Evolutionary conservation across 352 stramenopile species (phyloP).

Genomic region (Globisporangium emineosum): DNA sequence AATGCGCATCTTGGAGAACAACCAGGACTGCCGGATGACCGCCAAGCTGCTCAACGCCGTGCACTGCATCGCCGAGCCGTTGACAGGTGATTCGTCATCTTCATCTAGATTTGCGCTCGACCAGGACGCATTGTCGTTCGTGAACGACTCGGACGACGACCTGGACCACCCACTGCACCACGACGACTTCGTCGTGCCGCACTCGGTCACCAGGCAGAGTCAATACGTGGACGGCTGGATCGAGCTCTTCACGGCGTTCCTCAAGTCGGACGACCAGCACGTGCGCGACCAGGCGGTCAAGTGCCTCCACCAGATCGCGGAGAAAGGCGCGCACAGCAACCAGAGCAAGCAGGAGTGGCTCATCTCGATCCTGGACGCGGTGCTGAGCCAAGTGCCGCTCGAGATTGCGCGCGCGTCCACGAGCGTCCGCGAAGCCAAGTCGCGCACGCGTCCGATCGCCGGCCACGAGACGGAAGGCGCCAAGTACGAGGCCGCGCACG

Average conservation of each 20-base stretch:
- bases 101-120: slow-evolving; percentile 40
- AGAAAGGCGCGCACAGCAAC: slow-evolving; percentile 38
- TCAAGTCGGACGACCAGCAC: slow-evolving; percentile 42
- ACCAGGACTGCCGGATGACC: slow-evolving; percentile 40
- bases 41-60: slow-evolving; percentile 53
- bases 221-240: slow-evolving; percentile 77
- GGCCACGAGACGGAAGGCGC: slow-evolving; percentile 23
- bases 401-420: slow-evolving; percentile 43
- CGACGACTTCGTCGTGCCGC: slow-evolving; percentile 54
- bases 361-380: slow-evolving; percentile 63
- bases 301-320: slow-evolving; percentile 60
- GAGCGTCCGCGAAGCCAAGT: slow-evolving; percentile 58
- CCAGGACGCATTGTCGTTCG: slow-evolving; percentile 54
- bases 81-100: background rate
- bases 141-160: slow-evolving; percentile 40
- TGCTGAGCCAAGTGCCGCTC: slow-evolving; percentile 51
- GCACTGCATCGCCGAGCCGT: slow-evolving; percentile 36
- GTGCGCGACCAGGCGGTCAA: slow-evolving; percentile 47
- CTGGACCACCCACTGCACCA: slow-evolving; percentile 39
- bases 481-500: slow-evolving; percentile 46
- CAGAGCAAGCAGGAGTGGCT: slow-evolving; percentile 74
- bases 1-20: slow-evolving; percentile 28
- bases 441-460: slow-evolving; percentile 52
- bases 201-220: slow-evolving; percentile 28
- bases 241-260: slow-evolving; percentile 66